Base-by-base conservation (phyloP, 2,329 filamentous ascomycete genomes). In the Beauveria asiatica region DNA sequence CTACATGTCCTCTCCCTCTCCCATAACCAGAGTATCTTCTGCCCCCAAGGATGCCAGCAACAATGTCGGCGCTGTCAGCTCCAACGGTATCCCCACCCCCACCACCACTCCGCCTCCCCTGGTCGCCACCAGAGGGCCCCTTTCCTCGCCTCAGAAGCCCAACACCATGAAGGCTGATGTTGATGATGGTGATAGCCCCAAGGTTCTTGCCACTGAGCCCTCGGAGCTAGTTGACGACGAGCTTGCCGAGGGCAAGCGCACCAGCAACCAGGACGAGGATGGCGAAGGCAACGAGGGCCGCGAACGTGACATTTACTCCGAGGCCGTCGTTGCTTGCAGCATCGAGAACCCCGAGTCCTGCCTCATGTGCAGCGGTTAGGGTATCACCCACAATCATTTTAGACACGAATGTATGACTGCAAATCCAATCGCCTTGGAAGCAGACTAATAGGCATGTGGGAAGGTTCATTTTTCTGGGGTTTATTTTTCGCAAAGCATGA, bases 271-370 rank as follows among this genome's bases (percentile, higher is more conserved):
- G 67, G 81, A 81, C 50, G 83, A 88, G 61, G 81, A 84, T 25
- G 84, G 88, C 64, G 91, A 82, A 69, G 84, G 88, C 64, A 91
- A 82, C 69, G 83, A 87, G 65, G 86, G 88, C 66, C 84, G 89
- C 11, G 92, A 97, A 74, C 85, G 84, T 55, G 93, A 99, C 72
- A 99, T 99, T 67, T 99, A 96, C 75, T 93, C 93, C 0, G 90
- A 97, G 67, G 90, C 92, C 61, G 92, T 90, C 17, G 79, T 99
- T 72, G 85, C 87, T 68, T 99, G 94, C 87, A 97, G 92, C 77
- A 97, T 99, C 74, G 92, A 97, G 72, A 97, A 97, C 80, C 91
- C 88, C 67, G 94, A 99, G 73, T 82, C 88, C 52, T 99, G 94
- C 73, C 73, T 96, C 65, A 97, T 99, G 94, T 99, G 94, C 86